Evolutionary conservation across 2,329 filamentous ascomycete genomes (phyloP).

Genomic region (Trichoderma sp.): DNA sequence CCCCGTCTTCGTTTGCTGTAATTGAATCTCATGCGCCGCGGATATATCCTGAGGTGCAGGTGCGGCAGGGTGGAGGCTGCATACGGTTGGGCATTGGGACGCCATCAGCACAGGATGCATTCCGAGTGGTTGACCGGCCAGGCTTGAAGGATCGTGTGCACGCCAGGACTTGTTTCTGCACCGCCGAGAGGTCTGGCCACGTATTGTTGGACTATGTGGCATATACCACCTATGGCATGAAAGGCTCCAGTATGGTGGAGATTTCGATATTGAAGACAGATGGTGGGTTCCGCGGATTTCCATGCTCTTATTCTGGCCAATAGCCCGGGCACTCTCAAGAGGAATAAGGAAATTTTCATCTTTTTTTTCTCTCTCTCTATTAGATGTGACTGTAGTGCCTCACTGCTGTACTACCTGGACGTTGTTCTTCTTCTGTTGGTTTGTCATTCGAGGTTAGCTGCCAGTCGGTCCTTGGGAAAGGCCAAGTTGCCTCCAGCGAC

Average conservation of each 20-base stretch:
- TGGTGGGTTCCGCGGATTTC: not conserved
- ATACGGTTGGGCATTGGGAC: constrained; percentile 54
- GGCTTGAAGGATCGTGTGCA: constrained; percentile 5
- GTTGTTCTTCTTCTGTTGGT: constrained; percentile 79
- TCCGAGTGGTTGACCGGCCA: constrained; percentile 30
- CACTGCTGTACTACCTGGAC: constrained; percentile 81
- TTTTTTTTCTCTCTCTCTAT: constrained; percentile 11
- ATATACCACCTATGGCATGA: not conserved
- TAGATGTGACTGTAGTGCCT: constrained; percentile 31
- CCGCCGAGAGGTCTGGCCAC: constrained; percentile 14
- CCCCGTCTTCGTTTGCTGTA: constrained; percentile 17
- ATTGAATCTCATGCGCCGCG: constrained; percentile 32
- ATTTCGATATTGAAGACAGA: not conserved
- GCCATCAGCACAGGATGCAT: constrained; percentile 48
- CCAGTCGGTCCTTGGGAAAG: not conserved
- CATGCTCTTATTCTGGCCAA: not conserved
- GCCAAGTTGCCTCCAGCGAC: not conserved
- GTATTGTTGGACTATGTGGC: constrained; percentile 1
- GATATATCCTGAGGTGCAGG: constrained; percentile 29
- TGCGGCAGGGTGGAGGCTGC: constrained; percentile 30
- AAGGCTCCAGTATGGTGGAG: not conserved
- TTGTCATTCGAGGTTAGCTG: constrained; percentile 30
- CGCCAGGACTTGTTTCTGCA: constrained; percentile 6
- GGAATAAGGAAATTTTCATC: not conserved
- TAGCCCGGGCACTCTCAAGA: no score